Percentiles rank a stretch among this genome's conserved stretches.
These are phyloP conservation scores for Omphalotus guepiniiformis DNA, from an alignment of 768 basidiomycete genomes.

Conservation along the genomic window DNA sequence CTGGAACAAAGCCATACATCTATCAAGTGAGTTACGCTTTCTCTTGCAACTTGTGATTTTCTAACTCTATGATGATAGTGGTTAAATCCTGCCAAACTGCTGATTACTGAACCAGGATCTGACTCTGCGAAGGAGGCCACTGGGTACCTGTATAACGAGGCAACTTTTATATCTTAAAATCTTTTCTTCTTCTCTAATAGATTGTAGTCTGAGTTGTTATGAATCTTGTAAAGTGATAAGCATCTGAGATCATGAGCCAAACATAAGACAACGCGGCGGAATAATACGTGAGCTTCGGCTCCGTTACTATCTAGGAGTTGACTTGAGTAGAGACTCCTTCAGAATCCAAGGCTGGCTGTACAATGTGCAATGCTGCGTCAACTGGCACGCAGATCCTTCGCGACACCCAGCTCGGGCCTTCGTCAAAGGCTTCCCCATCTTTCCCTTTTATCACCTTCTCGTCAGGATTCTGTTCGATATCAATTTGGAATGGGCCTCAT, in stretches of 20 bases:
- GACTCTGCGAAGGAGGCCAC: slow-evolving; percentile 45
- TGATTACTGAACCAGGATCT: slow-evolving; percentile 38
- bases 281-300: background rate
- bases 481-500: slow-evolving; percentile 13
- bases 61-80: slow-evolving; percentile 37
- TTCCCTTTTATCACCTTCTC: slow-evolving; percentile 2
- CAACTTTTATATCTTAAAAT: slow-evolving; percentile 75
- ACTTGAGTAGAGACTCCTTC: background rate
- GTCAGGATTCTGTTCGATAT: slow-evolving; percentile 13
- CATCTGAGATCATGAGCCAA: background rate
- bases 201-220: too few relatives aligned
- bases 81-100: slow-evolving; percentile 41
- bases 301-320: background rate
- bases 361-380: slow-evolving; percentile 10
- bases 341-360: slow-evolving; percentile 10
- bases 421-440: slow-evolving; percentile 10
- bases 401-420: slow-evolving; percentile 13
- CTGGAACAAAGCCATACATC: slow-evolving; percentile 90
- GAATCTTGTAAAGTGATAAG: background rate
- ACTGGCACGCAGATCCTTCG: background rate
- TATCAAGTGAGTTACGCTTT: slow-evolving; percentile 65
- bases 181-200: background rate
- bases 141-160: slow-evolving; percentile 82
- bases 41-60: background rate
- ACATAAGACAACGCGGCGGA: background rate